These are phyloP conservation scores for Pseudonectria foliicola DNA, from an alignment of 2,329 filamentous ascomycete species.

Conservation along the genomic window DNA sequence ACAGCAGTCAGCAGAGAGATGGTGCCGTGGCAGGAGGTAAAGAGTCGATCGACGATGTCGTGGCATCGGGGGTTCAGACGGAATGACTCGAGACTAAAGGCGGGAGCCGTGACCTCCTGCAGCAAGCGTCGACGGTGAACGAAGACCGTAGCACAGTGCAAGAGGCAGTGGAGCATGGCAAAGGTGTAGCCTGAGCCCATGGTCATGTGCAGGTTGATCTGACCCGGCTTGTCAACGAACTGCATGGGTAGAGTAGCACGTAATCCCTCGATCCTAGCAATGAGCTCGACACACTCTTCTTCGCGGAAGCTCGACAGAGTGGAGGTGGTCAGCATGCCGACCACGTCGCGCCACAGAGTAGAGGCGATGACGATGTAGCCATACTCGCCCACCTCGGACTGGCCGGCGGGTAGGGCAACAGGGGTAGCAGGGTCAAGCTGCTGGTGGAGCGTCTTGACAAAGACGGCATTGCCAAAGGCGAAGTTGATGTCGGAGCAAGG, in stretches of 20 bases:
- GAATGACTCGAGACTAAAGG: constrained; percentile 48
- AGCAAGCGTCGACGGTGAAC: constrained; percentile 53
- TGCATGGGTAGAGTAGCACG: constrained; percentile 50
- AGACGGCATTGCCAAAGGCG: constrained; percentile 53
- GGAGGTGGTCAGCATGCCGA: constrained; percentile 52
- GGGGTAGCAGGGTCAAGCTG: constrained; percentile 30
- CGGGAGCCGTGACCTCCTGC: constrained; percentile 47
- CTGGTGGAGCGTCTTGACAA: constrained; percentile 47
- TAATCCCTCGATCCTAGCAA: constrained; percentile 48
- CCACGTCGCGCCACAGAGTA: constrained; percentile 55
- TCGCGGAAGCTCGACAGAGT: constrained; percentile 47
- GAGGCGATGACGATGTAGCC: constrained; percentile 55
- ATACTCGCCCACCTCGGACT: constrained; percentile 53
- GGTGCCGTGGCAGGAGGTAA: constrained; percentile 52
- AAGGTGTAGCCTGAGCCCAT: constrained; percentile 58
- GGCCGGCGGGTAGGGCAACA: constrained; percentile 30
- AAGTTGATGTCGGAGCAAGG: constrained; percentile 57
- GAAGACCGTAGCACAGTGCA: constrained; percentile 55
- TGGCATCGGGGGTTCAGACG: constrained; percentile 42
- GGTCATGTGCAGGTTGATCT: constrained; percentile 56
- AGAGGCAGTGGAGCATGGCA: constrained; percentile 54
- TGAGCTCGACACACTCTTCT: constrained; percentile 42
- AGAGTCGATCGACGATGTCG: constrained; percentile 48
- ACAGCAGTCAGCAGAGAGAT: constrained; percentile 49
- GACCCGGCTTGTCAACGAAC: constrained; percentile 53